phyloP scores from a whole-genome alignment of 768 basidiomycete species.

The Chalciporus piperatus region DNA sequence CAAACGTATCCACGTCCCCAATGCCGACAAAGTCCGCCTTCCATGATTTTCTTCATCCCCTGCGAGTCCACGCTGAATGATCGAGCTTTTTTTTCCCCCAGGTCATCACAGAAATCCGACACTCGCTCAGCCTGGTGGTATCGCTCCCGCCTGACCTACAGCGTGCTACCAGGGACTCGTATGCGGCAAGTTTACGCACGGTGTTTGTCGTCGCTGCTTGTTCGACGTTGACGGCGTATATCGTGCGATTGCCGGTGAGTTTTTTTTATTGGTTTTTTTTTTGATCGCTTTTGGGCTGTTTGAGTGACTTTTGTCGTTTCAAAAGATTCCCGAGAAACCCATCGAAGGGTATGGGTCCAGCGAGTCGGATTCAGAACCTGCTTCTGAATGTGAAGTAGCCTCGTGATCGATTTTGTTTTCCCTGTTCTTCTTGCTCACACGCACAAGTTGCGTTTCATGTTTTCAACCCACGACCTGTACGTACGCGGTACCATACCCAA shows the following conservation, averaged over 20 bases:
- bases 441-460: too few relatives aligned
- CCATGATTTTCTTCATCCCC: not conserved
- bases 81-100: not conserved
- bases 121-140: slow-evolving; percentile 16
- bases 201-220: slow-evolving; percentile 20
- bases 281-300: too few relatives aligned
- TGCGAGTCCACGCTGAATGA: too few relatives aligned
- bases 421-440: not conserved
- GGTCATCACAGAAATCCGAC: slow-evolving; percentile 18
- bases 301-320: not conserved
- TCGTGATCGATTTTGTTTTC: not conserved
- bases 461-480: too few relatives aligned
- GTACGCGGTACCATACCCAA: too few relatives aligned
- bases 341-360: not conserved
- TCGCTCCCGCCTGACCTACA: slow-evolving; percentile 11
- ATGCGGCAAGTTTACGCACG: slow-evolving; percentile 17
- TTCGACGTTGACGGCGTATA: slow-evolving; percentile 17
- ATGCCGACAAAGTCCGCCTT: slow-evolving; percentile 9
- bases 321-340: slow-evolving; percentile 13
- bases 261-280: not conserved
- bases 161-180: slow-evolving; percentile 17
- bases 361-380: not conserved
- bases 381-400: not conserved
- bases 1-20: slow-evolving; percentile 11
- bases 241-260: slow-evolving; percentile 18